These are phyloP conservation scores for Boletus smithii DNA, from an alignment of 1,284 basidiomycete species.

Conservation along the genomic window DNA sequence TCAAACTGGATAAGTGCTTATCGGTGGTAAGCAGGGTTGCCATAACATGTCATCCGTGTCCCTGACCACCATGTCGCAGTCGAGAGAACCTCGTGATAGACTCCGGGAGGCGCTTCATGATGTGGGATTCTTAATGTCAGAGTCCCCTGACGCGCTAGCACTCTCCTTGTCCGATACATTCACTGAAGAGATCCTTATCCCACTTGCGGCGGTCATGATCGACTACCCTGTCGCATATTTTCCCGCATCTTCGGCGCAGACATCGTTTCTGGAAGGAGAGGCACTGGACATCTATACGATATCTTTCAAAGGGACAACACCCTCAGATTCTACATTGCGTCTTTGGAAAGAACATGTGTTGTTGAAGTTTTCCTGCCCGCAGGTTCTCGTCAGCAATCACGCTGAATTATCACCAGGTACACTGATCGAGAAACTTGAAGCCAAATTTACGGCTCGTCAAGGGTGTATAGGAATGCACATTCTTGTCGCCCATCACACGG, in stretches of 20 bases:
- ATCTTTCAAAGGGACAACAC: slow-evolving; percentile 13
- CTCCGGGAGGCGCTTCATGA: slow-evolving; percentile 16
- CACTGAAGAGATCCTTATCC: slow-evolving; percentile 34
- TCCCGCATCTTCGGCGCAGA: slow-evolving; percentile 36
- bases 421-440: slow-evolving; percentile 21
- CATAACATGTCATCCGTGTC: not conserved
- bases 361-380: slow-evolving; percentile 44
- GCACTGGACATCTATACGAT: slow-evolving; percentile 49
- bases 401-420: slow-evolving; percentile 18
- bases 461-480: slow-evolving; percentile 10
- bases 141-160: slow-evolving; percentile 10
- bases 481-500: slow-evolving; percentile 30
- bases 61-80: slow-evolving; percentile 12
- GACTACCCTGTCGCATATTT: slow-evolving; percentile 58
- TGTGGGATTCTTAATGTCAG: slow-evolving; percentile 25
- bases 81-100: slow-evolving; percentile 6
- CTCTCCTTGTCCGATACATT: slow-evolving; percentile 29
- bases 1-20: slow-evolving; percentile 16
- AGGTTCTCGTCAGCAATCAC: slow-evolving; percentile 18
- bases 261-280: slow-evolving; percentile 41
- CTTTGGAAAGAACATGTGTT: slow-evolving; percentile 26
- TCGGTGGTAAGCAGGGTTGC: slow-evolving; percentile 23
- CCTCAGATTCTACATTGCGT: not conserved
- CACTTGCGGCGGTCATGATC: slow-evolving; percentile 52
- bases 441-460: slow-evolving; percentile 25